Base-by-base conservation (phyloP, 345 rosid genomes). In the Combretum micranthum region DNA sequence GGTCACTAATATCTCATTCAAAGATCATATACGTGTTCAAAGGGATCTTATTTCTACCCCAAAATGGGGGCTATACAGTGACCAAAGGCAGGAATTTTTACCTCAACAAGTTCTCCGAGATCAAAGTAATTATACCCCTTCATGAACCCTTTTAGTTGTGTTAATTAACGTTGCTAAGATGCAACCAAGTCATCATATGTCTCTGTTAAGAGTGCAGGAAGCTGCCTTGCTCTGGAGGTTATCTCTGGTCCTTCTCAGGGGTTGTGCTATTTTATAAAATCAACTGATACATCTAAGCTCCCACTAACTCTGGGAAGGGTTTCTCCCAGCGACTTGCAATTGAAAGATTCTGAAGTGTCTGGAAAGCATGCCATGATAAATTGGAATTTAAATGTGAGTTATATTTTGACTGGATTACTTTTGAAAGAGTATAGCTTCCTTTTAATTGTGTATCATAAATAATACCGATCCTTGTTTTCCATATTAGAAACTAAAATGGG, bases 301-400 rank as follows among this genome's bases (percentile, higher is more conserved):
- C 96, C 96, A 20, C 65, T 93, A 63, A 89, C 75, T 39, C 82
- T 93, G 65, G 99, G 99, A 58, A 89, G 99, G 78, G 83, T 87
- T 68, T 67, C 87, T 69, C 90, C 87, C 16, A 71, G 96, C 77
- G 88, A 79, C 69, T 48, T 89, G 67, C 44, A 76, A 52, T 65
- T 94, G 75, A 84, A 83, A 60, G 99, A 94, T 72, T 73, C 88
- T 0, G 99, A 94, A 79, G 93, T 94, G 64, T 94, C 99, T 0
- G 97, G 97, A 71, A 94, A 84, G 79, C 97, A 94, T 84, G 97
- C 97, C 18, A 72, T 85, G 75, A 85, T 94, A 70, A 82, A 77
- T 59, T 94, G 99, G 99, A 90, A 94, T 69, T 56, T 77, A 45
- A 69, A 81, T 81, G 97, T 90, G 77, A 71, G 53, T 50, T 66